Conservation (phyloP, 2,329 filamentous ascomycete species). For the Epichloe scottii region DNA sequence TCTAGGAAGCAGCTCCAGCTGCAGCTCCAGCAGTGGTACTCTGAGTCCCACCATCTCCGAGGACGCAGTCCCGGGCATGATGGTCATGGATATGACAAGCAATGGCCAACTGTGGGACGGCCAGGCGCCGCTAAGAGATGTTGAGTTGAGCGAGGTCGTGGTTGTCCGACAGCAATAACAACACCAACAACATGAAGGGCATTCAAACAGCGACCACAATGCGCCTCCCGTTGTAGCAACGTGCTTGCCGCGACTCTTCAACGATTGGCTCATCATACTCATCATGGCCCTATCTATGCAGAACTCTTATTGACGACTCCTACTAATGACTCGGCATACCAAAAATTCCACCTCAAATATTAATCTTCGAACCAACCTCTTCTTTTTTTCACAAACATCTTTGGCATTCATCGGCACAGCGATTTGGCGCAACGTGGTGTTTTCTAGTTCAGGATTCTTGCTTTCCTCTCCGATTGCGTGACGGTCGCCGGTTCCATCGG, state of each 20-base stretch:
- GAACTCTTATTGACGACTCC: constrained; percentile 3
- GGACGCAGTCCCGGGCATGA: constrained; percentile 23
- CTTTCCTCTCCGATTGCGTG: neutral
- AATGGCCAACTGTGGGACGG: constrained; percentile 28
- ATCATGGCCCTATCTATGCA: constrained; percentile 2
- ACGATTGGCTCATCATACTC: constrained; percentile 4
- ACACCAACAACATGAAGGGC: neutral
- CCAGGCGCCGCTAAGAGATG: constrained; percentile 24
- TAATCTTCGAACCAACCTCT: constrained; percentile 20
- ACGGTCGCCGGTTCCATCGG: neutral
- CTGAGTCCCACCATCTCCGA: constrained; percentile 37
- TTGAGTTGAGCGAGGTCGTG: constrained; percentile 34
- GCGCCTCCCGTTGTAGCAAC: neutral
- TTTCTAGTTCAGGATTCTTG: constrained; percentile 8
- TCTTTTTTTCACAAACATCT: constrained; percentile 18
- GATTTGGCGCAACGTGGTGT: constrained; percentile 24
- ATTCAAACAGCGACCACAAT: neutral
- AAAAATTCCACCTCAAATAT: constrained; percentile 7
- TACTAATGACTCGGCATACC: constrained; percentile 16
- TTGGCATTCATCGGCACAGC: constrained; percentile 30
- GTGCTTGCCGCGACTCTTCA: neutral
- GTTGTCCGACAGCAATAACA: constrained; percentile 22
- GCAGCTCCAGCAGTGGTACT: constrained; percentile 34
- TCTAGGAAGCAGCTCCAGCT: constrained; percentile 67
- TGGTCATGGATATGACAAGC: constrained; percentile 23